These are phyloP conservation scores for Xanthoconium purpureum DNA, from an alignment of 768 basidiomycete genomes.

Conservation along the genomic window DNA sequence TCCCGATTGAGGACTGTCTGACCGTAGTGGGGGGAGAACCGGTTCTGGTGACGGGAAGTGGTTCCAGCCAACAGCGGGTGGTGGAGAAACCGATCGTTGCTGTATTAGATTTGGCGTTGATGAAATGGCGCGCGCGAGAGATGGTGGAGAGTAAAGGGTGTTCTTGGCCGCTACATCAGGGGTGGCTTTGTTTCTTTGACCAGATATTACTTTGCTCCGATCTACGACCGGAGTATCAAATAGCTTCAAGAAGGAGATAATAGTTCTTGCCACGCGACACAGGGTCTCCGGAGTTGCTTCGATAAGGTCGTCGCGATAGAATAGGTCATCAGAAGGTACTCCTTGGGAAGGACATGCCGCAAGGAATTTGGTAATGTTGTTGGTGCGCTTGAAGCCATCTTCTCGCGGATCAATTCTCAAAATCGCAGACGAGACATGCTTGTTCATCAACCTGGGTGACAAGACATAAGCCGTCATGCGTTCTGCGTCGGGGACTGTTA, in stretches of 20 bases:
- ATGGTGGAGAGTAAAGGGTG: constrained; percentile 31
- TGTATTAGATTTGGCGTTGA: constrained; percentile 60
- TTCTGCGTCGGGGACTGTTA: constrained; percentile 8
- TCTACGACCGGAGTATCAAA: constrained; percentile 53
- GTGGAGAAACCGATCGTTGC: constrained; percentile 39
- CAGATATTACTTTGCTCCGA: constrained; percentile 45
- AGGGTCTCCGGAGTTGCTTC: constrained; percentile 58
- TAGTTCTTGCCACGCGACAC: constrained; percentile 70
- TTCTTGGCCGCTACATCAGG: constrained; percentile 32
- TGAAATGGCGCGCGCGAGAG: constrained; percentile 45
- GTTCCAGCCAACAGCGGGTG: constrained; percentile 36
- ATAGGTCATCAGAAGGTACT: constrained; percentile 58
- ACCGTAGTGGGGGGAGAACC: constrained; percentile 48
- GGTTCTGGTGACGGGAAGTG: constrained; percentile 50
- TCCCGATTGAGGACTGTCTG: constrained; percentile 54
- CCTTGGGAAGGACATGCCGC: constrained; percentile 71
- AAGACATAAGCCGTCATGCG: constrained; percentile 1
- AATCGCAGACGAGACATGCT: constrained; percentile 60
- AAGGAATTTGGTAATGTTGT: constrained; percentile 76
- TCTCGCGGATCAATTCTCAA: constrained; percentile 63
- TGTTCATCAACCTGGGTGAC: constrained; percentile 67
- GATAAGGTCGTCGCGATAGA: constrained; percentile 65
- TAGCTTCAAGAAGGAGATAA: constrained; percentile 62
- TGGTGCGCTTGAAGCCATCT: constrained; percentile 60
- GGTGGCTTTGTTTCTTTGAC: constrained; percentile 33